Evolutionary conservation across 768 basidiomycete species (phyloP).

Genomic region (Zangia roseola): DNA sequence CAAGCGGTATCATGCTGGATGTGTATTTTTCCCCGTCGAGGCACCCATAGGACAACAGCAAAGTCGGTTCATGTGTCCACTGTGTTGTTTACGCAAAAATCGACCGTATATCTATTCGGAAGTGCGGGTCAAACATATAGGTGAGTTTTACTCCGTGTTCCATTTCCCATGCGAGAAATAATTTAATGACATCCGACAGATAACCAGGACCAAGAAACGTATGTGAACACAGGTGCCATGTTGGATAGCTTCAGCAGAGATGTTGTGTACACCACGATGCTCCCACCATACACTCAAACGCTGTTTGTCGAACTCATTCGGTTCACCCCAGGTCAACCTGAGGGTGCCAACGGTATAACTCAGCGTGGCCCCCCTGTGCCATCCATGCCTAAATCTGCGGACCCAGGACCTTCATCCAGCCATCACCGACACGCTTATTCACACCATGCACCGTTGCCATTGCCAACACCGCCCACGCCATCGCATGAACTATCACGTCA

Average conservation of each 20-base stretch:
- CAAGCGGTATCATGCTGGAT: constrained; percentile 68
- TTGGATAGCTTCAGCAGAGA: constrained; percentile 71
- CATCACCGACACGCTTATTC: constrained; percentile 30
- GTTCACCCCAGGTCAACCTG: constrained; percentile 35
- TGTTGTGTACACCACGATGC: constrained; percentile 65
- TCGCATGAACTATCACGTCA: constrained; percentile 33
- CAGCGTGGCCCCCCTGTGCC: constrained; percentile 15
- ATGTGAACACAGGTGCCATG: constrained; percentile 73
- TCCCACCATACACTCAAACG: constrained; percentile 61
- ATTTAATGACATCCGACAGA: constrained; percentile 31
- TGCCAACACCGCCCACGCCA: constrained; percentile 35
- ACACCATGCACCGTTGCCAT: constrained; percentile 30
- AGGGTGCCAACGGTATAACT: constrained; percentile 18
- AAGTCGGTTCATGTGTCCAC: constrained; percentile 63
- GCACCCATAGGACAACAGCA: constrained; percentile 31
- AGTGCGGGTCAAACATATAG: constrained; percentile 65
- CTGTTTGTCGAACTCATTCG: constrained; percentile 72
- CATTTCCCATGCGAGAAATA: background rate
- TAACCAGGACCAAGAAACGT: constrained; percentile 51
- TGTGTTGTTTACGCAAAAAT: constrained; percentile 77
- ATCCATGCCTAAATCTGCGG: constrained; percentile 22
- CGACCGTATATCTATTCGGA: constrained; percentile 71
- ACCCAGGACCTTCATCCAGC: constrained; percentile 30
- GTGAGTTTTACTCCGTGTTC: constrained; percentile 36
- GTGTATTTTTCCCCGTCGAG: constrained; percentile 69